Percentiles rank a stretch among this genome's conserved stretches.
These are phyloP conservation scores for Monotropa hypopitys DNA, from an alignment of 179 eudicot species.

Conservation along the genomic window DNA sequence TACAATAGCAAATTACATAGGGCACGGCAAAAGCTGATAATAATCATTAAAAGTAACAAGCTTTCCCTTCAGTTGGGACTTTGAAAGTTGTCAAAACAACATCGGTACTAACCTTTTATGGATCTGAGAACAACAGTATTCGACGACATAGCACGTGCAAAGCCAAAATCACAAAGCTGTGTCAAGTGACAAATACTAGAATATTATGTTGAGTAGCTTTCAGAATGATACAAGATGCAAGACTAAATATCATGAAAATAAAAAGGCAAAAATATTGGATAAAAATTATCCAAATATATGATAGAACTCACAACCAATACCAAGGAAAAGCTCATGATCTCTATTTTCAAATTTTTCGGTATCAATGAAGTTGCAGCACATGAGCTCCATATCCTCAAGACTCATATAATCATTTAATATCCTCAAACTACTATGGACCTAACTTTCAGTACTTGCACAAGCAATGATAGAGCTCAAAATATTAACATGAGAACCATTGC, in stretches of 20 bases:
- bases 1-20: neutral
- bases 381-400: neutral
- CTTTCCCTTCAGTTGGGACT: conserved; percentile 1
- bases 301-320: neutral
- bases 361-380: neutral
- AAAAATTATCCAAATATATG: neutral
- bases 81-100: neutral
- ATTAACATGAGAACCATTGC: neutral
- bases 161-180: conserved; percentile 99
- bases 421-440: neutral
- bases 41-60: neutral
- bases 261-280: neutral
- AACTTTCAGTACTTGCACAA: neutral
- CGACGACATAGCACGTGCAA: conserved; percentile 98
- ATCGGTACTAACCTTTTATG: conserved; percentile 63
- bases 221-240: neutral
- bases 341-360: neutral
- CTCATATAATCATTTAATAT: neutral
- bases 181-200: neutral
- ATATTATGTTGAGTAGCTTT: neutral
- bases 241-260: neutral
- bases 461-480: neutral
- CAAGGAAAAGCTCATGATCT: neutral
- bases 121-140: conserved; percentile 94
- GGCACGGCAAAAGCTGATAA: neutral